These are phyloP conservation scores for Erythrophleum fordii DNA, from an alignment of 306 rosid genomes.

Conservation along the genomic window DNA sequence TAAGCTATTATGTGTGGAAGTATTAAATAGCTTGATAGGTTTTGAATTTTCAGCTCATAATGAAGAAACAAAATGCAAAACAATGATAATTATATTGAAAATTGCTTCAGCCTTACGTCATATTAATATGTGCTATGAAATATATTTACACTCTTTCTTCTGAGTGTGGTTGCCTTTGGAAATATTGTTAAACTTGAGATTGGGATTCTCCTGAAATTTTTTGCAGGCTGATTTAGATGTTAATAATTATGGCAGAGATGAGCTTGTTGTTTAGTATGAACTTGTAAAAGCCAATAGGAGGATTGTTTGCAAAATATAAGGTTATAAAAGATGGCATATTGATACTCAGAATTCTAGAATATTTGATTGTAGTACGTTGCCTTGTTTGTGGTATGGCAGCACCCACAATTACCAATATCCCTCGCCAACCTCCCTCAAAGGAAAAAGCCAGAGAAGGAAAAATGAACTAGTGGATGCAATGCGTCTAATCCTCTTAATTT, in stretches of 20 bases:
- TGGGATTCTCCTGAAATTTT: neutral
- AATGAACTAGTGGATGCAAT: neutral
- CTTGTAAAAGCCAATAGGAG: neutral
- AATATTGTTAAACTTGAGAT: neutral
- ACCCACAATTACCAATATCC: neutral
- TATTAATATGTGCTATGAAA: neutral
- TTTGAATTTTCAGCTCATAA: neutral
- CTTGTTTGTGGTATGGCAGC: neutral
- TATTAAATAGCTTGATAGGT: neutral
- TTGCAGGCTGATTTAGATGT: neutral
- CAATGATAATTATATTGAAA: neutral
- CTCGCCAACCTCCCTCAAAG: neutral
- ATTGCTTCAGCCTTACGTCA: neutral
- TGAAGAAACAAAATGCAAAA: neutral
- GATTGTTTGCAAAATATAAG: neutral
- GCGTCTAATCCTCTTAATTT: neutral
- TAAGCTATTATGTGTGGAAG: neutral
- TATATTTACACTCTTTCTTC: neutral
- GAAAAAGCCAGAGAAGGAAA: neutral
- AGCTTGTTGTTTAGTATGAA: neutral
- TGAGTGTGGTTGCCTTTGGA: neutral
- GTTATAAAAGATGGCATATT: neutral
- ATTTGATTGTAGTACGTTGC: neutral
- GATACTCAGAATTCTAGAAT: neutral
- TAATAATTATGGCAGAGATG: neutral